These are phyloP conservation scores for Brettanomyces nanus DNA, from an alignment of 805 yeast genomes.

Conservation along the genomic window DNA sequence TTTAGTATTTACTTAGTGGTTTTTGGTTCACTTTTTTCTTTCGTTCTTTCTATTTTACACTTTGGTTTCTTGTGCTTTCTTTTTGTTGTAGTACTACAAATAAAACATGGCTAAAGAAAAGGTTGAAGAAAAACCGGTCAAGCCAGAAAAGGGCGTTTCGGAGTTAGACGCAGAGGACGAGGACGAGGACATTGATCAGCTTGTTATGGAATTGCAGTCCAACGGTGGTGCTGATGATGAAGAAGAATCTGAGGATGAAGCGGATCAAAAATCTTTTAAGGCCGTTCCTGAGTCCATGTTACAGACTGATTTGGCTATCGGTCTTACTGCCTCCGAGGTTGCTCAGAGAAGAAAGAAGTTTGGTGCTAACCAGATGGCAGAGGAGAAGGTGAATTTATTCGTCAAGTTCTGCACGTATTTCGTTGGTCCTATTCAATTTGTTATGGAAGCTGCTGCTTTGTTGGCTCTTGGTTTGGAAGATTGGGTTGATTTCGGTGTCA, in stretches of 20 bases:
- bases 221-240: constrained; percentile 38
- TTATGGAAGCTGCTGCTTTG: constrained; percentile 93
- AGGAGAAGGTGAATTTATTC: constrained; percentile 71
- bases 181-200: constrained; percentile 56
- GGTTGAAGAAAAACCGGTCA: constrained; percentile 11
- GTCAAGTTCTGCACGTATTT: constrained; percentile 78
- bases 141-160: too few relatives aligned
- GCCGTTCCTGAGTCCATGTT: constrained; percentile 79
- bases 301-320: constrained; percentile 69
- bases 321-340: constrained; percentile 73
- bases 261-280: constrained; percentile 42
- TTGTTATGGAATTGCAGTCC: constrained; percentile 71
- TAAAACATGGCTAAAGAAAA: constrained; percentile 4
- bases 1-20: too few relatives aligned
- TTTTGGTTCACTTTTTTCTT: background rate
- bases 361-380: constrained; percentile 86
- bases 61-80: background rate
- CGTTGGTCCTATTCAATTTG: constrained; percentile 93
- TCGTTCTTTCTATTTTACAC: constrained; percentile 2
- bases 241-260: constrained; percentile 43
- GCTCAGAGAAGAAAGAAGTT: constrained; percentile 75
- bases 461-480: constrained; percentile 92
- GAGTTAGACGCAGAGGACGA: constrained; percentile 48
- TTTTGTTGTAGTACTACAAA: background rate
- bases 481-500: constrained; percentile 97